Evolutionary conservation across 345 rosid species (phyloP).

Genomic region (Dovyalis caffra): DNA sequence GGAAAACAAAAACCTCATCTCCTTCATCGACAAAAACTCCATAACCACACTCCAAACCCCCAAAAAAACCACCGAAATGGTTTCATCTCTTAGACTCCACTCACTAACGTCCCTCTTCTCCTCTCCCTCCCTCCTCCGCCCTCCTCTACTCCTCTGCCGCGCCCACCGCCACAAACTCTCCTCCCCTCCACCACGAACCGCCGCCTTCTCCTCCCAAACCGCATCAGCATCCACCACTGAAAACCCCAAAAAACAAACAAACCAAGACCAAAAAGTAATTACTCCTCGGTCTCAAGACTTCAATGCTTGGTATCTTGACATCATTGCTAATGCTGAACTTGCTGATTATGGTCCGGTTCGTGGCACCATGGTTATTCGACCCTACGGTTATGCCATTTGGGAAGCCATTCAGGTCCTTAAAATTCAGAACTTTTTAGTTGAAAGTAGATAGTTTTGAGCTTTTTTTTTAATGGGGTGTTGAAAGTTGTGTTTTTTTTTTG

Average conservation of each 20-base stretch:
- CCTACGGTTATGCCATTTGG: constrained; percentile 94
- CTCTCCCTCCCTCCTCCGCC: constrained; percentile 38
- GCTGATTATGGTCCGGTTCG: constrained; percentile 96
- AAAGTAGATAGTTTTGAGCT: not conserved
- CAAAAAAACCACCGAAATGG: constrained; percentile 35
- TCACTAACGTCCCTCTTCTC: constrained; percentile 51
- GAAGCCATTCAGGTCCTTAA: constrained; percentile 86
- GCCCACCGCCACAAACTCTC: constrained; percentile 22
- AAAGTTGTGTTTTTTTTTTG: not conserved
- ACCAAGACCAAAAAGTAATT: constrained; percentile 42
- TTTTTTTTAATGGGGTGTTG: not conserved
- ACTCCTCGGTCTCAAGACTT: constrained; percentile 89
- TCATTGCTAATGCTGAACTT: constrained; percentile 87
- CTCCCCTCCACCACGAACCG: constrained; percentile 25
- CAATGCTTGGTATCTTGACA: constrained; percentile 92
- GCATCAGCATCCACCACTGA: constrained; percentile 33
- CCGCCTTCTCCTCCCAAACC: constrained; percentile 52
- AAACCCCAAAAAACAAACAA: constrained; percentile 28
- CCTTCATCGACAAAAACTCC: not conserved
- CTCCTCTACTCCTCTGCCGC: constrained; percentile 34
- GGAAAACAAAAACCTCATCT: constrained; percentile 21
- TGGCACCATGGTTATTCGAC: constrained; percentile 95
- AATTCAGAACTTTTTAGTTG: not conserved
- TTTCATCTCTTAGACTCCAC: constrained; percentile 60
- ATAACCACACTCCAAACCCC: not conserved